Percentiles rank a stretch among this genome's conserved stretches.
These are phyloP conservation scores for Glaciozyma antarctica DNA, from an alignment of 768 basidiomycete genomes.

Conservation along the genomic window DNA sequence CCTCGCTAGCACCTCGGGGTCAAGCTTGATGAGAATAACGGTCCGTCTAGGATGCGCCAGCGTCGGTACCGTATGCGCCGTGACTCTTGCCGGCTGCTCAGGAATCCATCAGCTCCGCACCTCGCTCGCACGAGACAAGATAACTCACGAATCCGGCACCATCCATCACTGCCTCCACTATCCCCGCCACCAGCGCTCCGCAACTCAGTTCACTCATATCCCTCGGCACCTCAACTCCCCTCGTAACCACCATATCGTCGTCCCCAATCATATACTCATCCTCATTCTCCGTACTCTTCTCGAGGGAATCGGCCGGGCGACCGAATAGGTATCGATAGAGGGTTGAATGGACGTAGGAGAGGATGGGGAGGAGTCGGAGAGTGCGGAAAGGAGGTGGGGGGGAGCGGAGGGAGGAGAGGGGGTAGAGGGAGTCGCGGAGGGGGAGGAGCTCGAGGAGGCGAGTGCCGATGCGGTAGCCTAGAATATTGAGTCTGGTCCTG, in stretches of 20 bases:
- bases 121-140: neutral
- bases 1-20: slow-evolving; percentile 81
- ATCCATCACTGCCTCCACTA: slow-evolving; percentile 93
- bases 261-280: slow-evolving; percentile 99
- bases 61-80: slow-evolving; percentile 84
- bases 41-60: slow-evolving; percentile 70
- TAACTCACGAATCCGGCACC: slow-evolving; percentile 76
- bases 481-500: slow-evolving; percentile 62
- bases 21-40: slow-evolving; percentile 95
- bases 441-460: slow-evolving; percentile 82
- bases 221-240: slow-evolving; percentile 82
- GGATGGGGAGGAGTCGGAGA: slow-evolving; percentile 74
- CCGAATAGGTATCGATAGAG: slow-evolving; percentile 93
- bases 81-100: slow-evolving; percentile 81
- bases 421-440: slow-evolving; percentile 56
- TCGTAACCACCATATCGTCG: slow-evolving; percentile 86
- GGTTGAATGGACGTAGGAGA: slow-evolving; percentile 90
- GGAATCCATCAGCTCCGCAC: neutral
- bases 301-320: slow-evolving; percentile 84
- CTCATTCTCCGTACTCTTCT: slow-evolving; percentile 89
- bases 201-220: slow-evolving; percentile 91
- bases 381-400: slow-evolving; percentile 83
- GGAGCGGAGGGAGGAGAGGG: slow-evolving; percentile 24
- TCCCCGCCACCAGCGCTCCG: slow-evolving; percentile 93
- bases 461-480: slow-evolving; percentile 84